Evolutionary conservation across 2,329 filamentous ascomycete species (phyloP), one percentile per base, ranked within the genome.

Genomic region (Hortaea werneckii): DNA sequence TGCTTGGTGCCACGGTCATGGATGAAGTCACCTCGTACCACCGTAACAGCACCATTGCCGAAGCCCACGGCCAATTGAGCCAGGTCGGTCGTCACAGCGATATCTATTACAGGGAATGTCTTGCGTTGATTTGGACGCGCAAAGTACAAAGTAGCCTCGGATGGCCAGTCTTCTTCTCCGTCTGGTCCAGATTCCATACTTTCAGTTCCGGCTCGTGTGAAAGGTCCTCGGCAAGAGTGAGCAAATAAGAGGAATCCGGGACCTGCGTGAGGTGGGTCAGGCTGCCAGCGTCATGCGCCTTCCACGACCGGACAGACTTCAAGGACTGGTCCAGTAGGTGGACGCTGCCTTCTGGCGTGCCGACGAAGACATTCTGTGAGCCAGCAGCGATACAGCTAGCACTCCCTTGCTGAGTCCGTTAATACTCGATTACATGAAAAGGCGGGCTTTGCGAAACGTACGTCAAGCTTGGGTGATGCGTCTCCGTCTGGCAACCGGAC

Each of bases 161-260:
- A 50, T 83, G 73, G 37, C 88, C 88, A 4, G 87, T 94, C 75
- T 94, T 96, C 76, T 92, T 96, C 55, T 94, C 87, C 4, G 83
- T 76, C 67, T 89, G 94, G 63, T 96, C 89, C 56, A 98, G 73
- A 20, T 87, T 90, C 92, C 92, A 98, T n/a, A 96, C 90, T 65
- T 95, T 96, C 49, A 98, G 68, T 13, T 90, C 77, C 0, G 92
- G 90, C 57, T 96, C 88, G 57, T 78, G 84, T 35, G 85, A 85
- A 43, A 95, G 72, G 59, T 96, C 89, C 67, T 98, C 92, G 48
- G 84, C 79, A 49, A 90, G 74, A 0, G 92, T 96, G 32, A 95
- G 81, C 28, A 98, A 74, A 51, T 95, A 68, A 44, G 87, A 83
- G 1, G 89, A 95, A 32, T 86, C 85, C 53, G 89, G 85, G 29